Evolutionary conservation across 768 basidiomycete species (phyloP), one percentile per base, ranked within the genome.

Genomic region (Kwoniella sp.): DNA sequence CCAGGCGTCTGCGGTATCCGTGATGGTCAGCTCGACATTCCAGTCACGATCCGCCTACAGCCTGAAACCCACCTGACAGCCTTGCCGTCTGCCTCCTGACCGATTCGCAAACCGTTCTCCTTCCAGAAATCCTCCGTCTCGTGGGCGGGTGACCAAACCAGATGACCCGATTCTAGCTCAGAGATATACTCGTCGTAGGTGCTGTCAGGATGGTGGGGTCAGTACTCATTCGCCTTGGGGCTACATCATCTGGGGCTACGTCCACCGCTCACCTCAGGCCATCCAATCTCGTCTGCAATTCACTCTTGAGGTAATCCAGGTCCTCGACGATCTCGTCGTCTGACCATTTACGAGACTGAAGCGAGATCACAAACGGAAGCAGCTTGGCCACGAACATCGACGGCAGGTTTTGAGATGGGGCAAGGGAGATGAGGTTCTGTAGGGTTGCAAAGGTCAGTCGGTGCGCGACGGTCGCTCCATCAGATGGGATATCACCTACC

Each of bases 101-200:
- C 69, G n/a, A 98, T 76, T 69, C 83, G 89, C 6, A 78, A 76
- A 4, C 87, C 91, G 68, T 98, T 96, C 77, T 92, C 90, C 68
- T 87, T 88, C 95, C 95, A 99, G 77, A 99, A 99, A 29, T 89
- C 84, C 55, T 96, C 93, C 1, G 88, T 92, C 69, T 91, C 88
- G 67, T 99, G 95, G 9, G 89, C 87, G 11, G 93, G 92, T 4
- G 88, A 84, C 95, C 95, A 98, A 5, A 89, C 87, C 22, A 98
- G 76, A 71, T 90, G 89, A 1, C 92, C 91, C 4, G 87, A 88
- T 15, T 83, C 78, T 26, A 99, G 77, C 72, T 98, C 93, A 0
- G 89, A 91, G 10, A 81, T 82, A 68, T 96, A 99, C 74, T 96
- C 92, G 70, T 98, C 95, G 71, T 88, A 99, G 0, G 90, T 99